Evolutionary conservation across 2,329 filamentous ascomycete genomes (phyloP).

Genomic region (Colletotrichum aenigma): DNA sequence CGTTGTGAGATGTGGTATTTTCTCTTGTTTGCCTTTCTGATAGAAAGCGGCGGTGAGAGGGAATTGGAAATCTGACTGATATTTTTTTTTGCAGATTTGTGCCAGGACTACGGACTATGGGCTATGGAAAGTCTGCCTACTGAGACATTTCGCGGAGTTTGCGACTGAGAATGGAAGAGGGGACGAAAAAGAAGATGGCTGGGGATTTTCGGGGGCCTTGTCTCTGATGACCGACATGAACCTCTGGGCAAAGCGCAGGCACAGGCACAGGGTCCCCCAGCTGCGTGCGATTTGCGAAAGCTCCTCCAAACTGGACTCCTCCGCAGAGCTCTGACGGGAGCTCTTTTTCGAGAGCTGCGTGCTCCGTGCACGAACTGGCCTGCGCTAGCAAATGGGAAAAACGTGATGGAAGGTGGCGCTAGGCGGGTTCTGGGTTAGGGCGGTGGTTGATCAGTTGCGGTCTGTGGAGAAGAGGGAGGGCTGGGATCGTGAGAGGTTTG

Average conservation of each 20-base stretch:
- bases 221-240: background rate
- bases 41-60: background rate
- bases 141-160: background rate
- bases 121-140: background rate
- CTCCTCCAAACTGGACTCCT: background rate
- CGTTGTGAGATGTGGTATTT: background rate
- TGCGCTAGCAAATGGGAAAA: background rate
- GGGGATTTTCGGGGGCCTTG: background rate
- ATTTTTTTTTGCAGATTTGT: background rate
- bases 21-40: background rate
- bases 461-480: background rate
- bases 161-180: background rate
- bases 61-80: background rate
- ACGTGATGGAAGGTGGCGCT: background rate
- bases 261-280: background rate
- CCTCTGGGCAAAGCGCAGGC: background rate
- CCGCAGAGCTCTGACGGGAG: background rate
- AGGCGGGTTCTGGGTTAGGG: background rate
- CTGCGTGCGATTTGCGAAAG: background rate
- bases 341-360: background rate
- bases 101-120: background rate
- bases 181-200: background rate
- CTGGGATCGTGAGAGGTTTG: background rate
- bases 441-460: slow-evolving; percentile 12
- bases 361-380: background rate